Evolutionary conservation across 805 yeast species (phyloP).

Genomic region (Metschnikowia santaceciliae): DNA sequence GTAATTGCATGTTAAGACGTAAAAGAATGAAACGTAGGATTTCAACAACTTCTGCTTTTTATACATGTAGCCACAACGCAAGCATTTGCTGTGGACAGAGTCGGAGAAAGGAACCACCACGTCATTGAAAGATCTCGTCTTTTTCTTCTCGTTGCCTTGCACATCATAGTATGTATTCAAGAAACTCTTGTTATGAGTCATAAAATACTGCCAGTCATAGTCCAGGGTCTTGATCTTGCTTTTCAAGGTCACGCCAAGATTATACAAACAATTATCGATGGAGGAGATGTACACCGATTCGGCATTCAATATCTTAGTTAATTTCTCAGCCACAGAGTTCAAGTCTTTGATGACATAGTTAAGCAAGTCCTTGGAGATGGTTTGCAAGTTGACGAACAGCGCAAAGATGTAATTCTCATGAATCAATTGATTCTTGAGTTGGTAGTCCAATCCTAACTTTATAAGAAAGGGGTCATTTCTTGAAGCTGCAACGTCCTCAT

Average conservation of each 20-base stretch:
- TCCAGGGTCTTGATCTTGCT: conserved; percentile 23
- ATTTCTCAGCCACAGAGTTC: conserved; percentile 28
- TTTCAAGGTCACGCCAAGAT: conserved; percentile 24
- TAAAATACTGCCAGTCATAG: conserved; percentile 38
- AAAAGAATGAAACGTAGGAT: conserved; percentile 35
- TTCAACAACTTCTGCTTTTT: conserved; percentile 40
- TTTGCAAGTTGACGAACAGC: conserved; percentile 39
- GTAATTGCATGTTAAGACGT: conserved; percentile 40
- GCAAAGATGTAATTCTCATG: conserved; percentile 42
- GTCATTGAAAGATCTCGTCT: conserved; percentile 19
- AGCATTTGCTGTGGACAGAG: conserved; percentile 37
- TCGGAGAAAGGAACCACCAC: conserved; percentile 31
- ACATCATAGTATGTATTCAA: conserved; percentile 21
- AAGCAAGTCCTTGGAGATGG: conserved; percentile 36
- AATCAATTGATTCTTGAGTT: conserved; percentile 37
- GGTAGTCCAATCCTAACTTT: conserved; percentile 37
- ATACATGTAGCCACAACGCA: conserved; percentile 39
- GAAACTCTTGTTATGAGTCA: conserved; percentile 28
- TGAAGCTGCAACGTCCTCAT: conserved; percentile 24
- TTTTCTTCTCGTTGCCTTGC: conserved; percentile 15
- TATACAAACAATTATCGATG: conserved; percentile 16
- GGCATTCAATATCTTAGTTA: conserved; percentile 25
- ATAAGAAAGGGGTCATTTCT: conserved; percentile 41
- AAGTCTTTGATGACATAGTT: conserved; percentile 37
- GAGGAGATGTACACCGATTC: conserved; percentile 21